Evolutionary conservation across 202 grass and related monocot genomes (phyloP), one percentile per base, ranked within the genome.

Genomic region (Cymbopogon flexuosus): DNA sequence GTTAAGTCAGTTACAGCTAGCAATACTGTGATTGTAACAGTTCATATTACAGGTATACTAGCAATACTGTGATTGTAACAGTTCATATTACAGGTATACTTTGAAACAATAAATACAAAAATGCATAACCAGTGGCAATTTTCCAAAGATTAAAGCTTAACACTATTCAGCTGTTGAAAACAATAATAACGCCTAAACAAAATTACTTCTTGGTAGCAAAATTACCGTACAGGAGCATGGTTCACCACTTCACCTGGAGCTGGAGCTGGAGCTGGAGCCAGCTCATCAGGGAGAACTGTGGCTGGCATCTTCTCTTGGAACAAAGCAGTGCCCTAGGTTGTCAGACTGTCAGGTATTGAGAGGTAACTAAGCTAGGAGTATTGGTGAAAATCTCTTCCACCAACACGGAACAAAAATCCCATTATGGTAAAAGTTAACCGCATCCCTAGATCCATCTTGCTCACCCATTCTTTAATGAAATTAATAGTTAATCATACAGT

Each of bases 371-470:
- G 30, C 18, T 41, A 56, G 5, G 13, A 49, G 49, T 31, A 30
- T 58, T 37, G 64, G 33, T 40, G 36, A 76, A 77, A 42, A 76
- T 62, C 78, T 54, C 51, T 63, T 68, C 62, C 41, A 77, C 52
- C 34, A 78, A 15, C 47, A 39, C 59, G 35, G 41, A 79, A 73
- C 82, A 82, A 78, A 89, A 85, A 89, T 85, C 33, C 78, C 87
- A 35, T 85, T 65, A 51, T 60, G 78, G 72, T 85, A 66, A 81
- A 65, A 80, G 65, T 76, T 60, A 81, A 66, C 36, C 72, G 67
- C 47, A 29, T 72, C 68, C 82, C 72, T 72, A 33, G 82, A 81
- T 81, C 87, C 71, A 45, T 56, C 70, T 27, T 45, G 18, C 47
- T 67, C 54, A n/a, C 19, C 36, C 10, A 10, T 65, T 63, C 4